phyloP scores from a whole-genome alignment of 2,329 filamentous ascomycete species.

The Xylaria multiplex region DNA sequence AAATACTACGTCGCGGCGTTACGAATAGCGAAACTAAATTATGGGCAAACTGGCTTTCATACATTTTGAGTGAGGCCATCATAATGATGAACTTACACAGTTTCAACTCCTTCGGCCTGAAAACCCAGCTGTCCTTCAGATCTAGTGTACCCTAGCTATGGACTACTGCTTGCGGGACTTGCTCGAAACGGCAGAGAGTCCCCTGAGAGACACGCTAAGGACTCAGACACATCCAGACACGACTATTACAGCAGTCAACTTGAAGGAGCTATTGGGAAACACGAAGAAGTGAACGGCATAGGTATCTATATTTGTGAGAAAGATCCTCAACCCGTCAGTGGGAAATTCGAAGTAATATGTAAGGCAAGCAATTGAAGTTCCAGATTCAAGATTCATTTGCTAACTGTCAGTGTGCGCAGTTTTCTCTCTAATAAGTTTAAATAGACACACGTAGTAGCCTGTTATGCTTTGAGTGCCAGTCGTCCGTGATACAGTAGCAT shows the following conservation, averaged over 20 bases:
- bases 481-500: too few species aligned
- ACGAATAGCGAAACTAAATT: background rate
- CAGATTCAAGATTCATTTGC: too few species aligned
- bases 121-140: slow-evolving; percentile 4
- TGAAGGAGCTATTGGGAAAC: background rate
- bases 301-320: background rate
- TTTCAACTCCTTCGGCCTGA: slow-evolving; percentile 8
- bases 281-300: background rate
- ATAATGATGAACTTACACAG: background rate
- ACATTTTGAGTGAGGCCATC: background rate
- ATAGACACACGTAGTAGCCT: too few species aligned
- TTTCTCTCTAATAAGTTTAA: too few species aligned
- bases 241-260: background rate
- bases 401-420: too few species aligned
- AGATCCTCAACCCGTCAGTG: background rate
- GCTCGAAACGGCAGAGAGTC: background rate
- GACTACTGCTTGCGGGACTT: slow-evolving; percentile 1
- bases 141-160: background rate
- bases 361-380: too few species aligned
- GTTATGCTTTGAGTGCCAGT: too few species aligned
- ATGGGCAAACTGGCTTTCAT: background rate
- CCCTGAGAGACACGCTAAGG: slow-evolving; percentile 3
- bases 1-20: background rate
- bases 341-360: too few species aligned
- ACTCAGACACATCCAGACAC: slow-evolving; percentile 14